Percentiles rank a stretch among this genome's conserved stretches.
Evolutionary conservation across 2,329 filamentous ascomycete species (phyloP).

Genomic region (Aureobasidium zeae): DNA sequence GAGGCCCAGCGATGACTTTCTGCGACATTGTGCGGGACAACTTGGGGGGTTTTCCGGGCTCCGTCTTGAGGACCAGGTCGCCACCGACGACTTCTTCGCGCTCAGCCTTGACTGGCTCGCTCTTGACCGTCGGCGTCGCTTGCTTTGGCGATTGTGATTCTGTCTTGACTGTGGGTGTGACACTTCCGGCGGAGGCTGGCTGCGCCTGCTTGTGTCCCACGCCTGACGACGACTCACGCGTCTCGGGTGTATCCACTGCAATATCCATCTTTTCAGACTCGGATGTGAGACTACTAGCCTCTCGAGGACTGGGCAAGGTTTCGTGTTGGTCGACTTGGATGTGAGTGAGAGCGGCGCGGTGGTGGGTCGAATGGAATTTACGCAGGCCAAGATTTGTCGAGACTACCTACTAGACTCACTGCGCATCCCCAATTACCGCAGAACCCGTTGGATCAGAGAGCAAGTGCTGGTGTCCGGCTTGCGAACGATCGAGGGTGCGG

Average conservation of each 20-base stretch:
- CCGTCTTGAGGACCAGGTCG: conserved; percentile 53
- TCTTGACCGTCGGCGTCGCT: conserved; percentile 26
- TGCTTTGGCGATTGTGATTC: background rate
- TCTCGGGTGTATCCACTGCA: conserved; percentile 4
- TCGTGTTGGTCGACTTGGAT: background rate
- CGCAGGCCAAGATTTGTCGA: conserved; percentile 8
- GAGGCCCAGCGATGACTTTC: conserved; percentile 54
- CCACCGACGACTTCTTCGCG: conserved; percentile 49
- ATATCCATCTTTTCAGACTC: conserved; percentile 16
- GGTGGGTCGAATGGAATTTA: conserved; percentile 3
- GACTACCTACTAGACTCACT: background rate
- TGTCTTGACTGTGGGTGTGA: conserved; percentile 24
- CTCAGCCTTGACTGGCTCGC: conserved; percentile 32
- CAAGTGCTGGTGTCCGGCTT: background rate
- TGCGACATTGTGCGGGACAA: conserved; percentile 64
- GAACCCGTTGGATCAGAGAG: background rate
- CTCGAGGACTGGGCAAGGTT: conserved; percentile 1
- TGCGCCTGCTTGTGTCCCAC: conserved; percentile 9
- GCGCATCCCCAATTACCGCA: conserved; percentile 2
- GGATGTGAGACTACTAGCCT: conserved; percentile 1
- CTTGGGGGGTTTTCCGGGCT: conserved; percentile 60
- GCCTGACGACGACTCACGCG: background rate
- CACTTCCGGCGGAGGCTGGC: conserved; percentile 18
- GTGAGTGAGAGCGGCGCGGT: background rate
- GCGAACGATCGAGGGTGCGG: background rate